A percentile compares a stretch with the other conserved stretches of the same genome.
These are phyloP conservation scores for Blastomyces emzantsi DNA, from an alignment of 2,329 filamentous ascomycete species.

Conservation along the genomic window DNA sequence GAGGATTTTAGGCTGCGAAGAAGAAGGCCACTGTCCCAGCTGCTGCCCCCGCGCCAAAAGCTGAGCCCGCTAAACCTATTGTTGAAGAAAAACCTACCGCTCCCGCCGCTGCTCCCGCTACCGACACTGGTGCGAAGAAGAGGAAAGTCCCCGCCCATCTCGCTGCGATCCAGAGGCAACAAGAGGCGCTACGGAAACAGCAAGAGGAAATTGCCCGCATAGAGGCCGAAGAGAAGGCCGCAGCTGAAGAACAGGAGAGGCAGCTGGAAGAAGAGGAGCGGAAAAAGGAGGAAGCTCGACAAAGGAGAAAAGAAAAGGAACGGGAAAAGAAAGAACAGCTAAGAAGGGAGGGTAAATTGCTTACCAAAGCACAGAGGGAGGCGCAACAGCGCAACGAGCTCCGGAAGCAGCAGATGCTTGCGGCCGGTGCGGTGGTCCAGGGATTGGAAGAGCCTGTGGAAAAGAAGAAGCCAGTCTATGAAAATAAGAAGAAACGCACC, in stretches of 20 bases:
- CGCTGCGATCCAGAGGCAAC: constrained; percentile 43
- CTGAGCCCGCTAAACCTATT: constrained; percentile 45
- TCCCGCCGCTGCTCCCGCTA: constrained; percentile 23
- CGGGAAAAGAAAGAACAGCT: constrained; percentile 44
- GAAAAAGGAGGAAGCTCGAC: constrained; percentile 39
- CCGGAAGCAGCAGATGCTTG: constrained; percentile 43
- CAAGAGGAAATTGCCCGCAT: constrained; percentile 39
- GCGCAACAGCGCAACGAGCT: constrained; percentile 40
- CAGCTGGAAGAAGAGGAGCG: constrained; percentile 39
- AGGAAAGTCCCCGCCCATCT: constrained; percentile 69
- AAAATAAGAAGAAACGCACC: constrained; percentile 60
- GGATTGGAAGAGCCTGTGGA: constrained; percentile 44
- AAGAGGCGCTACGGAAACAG: constrained; percentile 37
- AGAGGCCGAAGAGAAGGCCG: constrained; percentile 33
- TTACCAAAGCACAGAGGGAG: constrained; percentile 43
- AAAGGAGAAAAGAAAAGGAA: constrained; percentile 42
- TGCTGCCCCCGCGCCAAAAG: constrained; percentile 43
- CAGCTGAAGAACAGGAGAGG: constrained; percentile 31
- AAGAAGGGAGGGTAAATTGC: constrained; percentile 40
- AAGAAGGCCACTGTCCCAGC: constrained; percentile 58
- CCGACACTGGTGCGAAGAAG: constrained; percentile 52
- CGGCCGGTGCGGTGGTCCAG: constrained; percentile 39
- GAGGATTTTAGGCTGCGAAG: constrained; percentile 58
- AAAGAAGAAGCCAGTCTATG: constrained; percentile 69
- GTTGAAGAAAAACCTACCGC: constrained; percentile 26